Evolutionary conservation across 352 stramenopile genomes (phyloP), one percentile per base, ranked within the genome.

Genomic region (Phytophthora lateralis): DNA sequence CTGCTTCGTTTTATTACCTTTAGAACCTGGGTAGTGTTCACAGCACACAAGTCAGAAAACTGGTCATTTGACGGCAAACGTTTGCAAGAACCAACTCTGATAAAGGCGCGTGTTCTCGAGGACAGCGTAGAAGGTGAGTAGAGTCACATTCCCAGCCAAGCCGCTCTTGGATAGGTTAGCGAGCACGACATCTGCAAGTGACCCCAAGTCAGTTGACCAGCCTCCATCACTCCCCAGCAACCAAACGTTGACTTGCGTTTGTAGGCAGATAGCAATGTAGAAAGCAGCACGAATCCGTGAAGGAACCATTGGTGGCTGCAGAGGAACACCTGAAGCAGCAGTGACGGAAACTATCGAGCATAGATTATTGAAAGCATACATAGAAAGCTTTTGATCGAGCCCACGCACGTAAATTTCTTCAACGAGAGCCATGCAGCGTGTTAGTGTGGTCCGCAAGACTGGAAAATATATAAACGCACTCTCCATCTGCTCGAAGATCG

Each of bases 1-100:
- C 30, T 93, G 71, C 48, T 78, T 75, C 9, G 78, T 91, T 32
- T 88, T 85, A 68, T 96, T 96, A 45, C 88, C 88, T 67, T 96
- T 96, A 15, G 88, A 92, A 2, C 69, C 83, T 89, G 30, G 11
- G 20, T 34, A 35, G 21, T 15, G 38, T 10, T 26, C 6, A 60
- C 20, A 44, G 29, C n/a, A 51, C 3, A 35, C 18, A 15, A 30
- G 20, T 55, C n/a, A 55, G 44, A 42, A 55, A n/a, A 6, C 15
- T 34, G 17, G 9, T 15, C 17, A 35, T 24, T 30, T 30, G 26
- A 30, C 26, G 26, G 6, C 26, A 30, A 30, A 8, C 17, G 8
- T 27, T 41, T 20, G 35, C 14, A 8, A 15, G 17, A 14, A 53
- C 60, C 15, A 37, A 85, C 80, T 81, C 71, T 93, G 84, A 44